These are phyloP conservation scores for Exophiala mesophila DNA, from an alignment of 2,329 filamentous ascomycete species.

Conservation along the genomic window DNA sequence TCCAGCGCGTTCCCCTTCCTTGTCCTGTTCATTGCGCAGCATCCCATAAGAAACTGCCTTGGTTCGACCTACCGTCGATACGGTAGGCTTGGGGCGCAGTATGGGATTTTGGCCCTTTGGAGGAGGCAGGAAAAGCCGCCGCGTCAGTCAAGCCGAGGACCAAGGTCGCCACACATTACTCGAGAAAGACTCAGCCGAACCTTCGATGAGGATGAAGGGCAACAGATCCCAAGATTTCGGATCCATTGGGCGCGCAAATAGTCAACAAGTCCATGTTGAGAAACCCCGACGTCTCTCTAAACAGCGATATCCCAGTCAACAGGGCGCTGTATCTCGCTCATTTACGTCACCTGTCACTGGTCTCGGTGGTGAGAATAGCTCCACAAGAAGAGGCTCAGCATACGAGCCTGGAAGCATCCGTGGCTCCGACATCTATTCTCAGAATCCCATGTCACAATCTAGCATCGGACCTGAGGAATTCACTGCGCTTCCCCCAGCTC, in stretches of 20 bases:
- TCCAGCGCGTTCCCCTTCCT: no score
- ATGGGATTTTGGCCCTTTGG: conserved; percentile 29
- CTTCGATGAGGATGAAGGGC: not conserved
- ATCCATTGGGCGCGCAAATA: conserved; percentile 15
- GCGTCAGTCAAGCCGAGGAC: conserved; percentile 10
- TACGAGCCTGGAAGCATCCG: conserved; percentile 2
- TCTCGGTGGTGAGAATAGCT: conserved; percentile 6
- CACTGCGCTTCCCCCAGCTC: conserved; percentile 42
- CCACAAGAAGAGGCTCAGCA: conserved; percentile 7
- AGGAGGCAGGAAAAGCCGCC: conserved; percentile 24
- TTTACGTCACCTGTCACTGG: conserved; percentile 10
- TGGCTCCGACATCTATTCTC: conserved; percentile 20
- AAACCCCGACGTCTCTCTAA: conserved; percentile 21
- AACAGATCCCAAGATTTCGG: conserved; percentile 11
- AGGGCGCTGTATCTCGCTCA: conserved; percentile 10
- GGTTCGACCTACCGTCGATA: conserved; percentile 1
- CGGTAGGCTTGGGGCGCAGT: conserved; percentile 16
- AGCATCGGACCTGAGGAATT: conserved; percentile 38
- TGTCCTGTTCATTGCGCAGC: no score
- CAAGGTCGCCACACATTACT: conserved; percentile 12
- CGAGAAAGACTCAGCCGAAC: conserved; percentile 13
- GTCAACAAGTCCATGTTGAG: conserved; percentile 11
- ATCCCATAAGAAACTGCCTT: conserved; percentile 12
- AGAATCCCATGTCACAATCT: conserved; percentile 33
- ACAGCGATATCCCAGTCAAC: conserved; percentile 16